Conservation (phyloP, 345 rosid species). For the Durio zibethinus region DNA sequence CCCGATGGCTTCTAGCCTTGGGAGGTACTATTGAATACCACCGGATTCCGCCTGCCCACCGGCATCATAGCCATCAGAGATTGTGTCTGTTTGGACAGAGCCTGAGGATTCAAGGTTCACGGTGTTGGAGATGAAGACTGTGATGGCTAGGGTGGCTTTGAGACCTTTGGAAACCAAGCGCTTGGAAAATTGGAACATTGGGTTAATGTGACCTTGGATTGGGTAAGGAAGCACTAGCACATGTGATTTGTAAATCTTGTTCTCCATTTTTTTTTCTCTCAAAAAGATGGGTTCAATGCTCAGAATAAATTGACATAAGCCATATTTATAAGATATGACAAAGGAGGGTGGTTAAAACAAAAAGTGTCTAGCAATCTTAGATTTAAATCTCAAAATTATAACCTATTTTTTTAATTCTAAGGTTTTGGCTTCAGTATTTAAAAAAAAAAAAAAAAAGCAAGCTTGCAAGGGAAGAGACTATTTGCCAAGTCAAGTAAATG, state of each 20-base stretch:
- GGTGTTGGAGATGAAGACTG: slow-evolving; percentile 30
- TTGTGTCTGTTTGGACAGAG: slow-evolving; percentile 23
- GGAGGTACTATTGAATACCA: slow-evolving; percentile 4
- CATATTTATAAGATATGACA: too few relatives aligned
- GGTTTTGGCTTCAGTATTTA: too few relatives aligned
- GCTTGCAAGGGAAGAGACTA: too few relatives aligned
- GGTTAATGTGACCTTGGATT: slow-evolving; percentile 57
- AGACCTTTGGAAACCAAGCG: slow-evolving; percentile 48
- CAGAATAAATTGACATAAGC: too few relatives aligned
- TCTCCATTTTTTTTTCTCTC: neutral
- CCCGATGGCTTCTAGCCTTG: slow-evolving; percentile 15
- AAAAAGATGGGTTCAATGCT: too few relatives aligned
- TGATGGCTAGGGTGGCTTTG: slow-evolving; percentile 32
- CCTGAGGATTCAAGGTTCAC: slow-evolving; percentile 13
- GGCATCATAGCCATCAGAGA: slow-evolving; percentile 42
- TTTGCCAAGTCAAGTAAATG: too few relatives aligned
- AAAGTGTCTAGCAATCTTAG: too few relatives aligned
- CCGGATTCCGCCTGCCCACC: slow-evolving; percentile 14
- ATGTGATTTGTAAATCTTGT: slow-evolving; percentile 11
- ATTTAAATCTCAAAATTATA: too few relatives aligned
- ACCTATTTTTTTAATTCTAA: too few relatives aligned
- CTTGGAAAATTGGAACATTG: slow-evolving; percentile 53
- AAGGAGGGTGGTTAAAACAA: too few relatives aligned
- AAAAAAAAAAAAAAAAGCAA: too few relatives aligned
- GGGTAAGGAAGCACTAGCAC: slow-evolving; percentile 40